Base-by-base conservation (phyloP, 257 asterid species). In the Jacaranda copaia region DNA sequence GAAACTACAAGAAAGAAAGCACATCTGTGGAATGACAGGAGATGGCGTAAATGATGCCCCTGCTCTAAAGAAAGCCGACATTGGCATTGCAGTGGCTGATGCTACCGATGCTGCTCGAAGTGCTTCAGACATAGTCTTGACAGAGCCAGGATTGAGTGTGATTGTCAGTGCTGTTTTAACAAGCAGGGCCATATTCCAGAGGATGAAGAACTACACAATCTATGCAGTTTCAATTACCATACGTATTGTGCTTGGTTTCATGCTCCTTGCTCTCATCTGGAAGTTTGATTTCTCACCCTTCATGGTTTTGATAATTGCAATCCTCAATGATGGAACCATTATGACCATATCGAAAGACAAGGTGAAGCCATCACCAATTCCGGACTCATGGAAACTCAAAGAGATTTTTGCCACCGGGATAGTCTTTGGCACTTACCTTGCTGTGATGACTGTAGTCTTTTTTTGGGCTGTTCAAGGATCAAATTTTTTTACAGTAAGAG, bases 21-120 rank as follows among this genome's bases (percentile, higher is more conserved):
- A 88, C 57, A 88, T 88, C 0, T 83, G 87, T 25, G 93, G 93
- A 13, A 88, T 88, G 93, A 88, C 93, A 0, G 93, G 93, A 15
- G 93, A 88, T 15, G 93, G 93, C 5, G 93, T 88, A 35, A 88
- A 88, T 55, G 92, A 87, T n/a, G 92, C 92, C 51, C 92, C 91
- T 0, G 91, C 91, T 0, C 77, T 87, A 2, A 87, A 87, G 67
- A 87, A 85, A 68, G 91, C 91, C 0, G 91, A 87, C 76, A 87
- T 87, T 7, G 91, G 91, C 2, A 87, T 87, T 51, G 91, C 92
- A 4, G 92, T 88, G 16, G 92, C 87, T 2, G 90, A 88, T 68
- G 92, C 92, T 3, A 88, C 92, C 4, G 90, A 88, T 67, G 92
- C 90, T 5, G 92, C 92, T 0, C 65, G 88, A 7, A 38, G 92